Conservation (phyloP, 345 rosid species). For the Physaria fendleri region DNA sequence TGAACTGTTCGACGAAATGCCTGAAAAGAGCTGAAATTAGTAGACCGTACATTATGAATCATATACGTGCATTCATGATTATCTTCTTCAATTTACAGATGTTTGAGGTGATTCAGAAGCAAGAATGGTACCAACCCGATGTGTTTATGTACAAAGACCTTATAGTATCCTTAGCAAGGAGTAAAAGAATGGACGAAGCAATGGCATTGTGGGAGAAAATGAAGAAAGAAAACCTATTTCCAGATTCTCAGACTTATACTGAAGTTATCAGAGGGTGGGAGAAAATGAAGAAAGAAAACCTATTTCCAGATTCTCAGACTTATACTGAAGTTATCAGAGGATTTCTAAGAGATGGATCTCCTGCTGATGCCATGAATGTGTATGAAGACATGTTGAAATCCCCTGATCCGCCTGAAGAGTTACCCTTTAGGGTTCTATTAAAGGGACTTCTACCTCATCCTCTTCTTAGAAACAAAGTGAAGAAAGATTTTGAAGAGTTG, state of each 20-base stretch:
- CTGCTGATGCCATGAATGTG: constrained; percentile 88
- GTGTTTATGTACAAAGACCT: constrained; percentile 81
- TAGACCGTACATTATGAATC: not conserved
- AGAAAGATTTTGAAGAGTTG: constrained; percentile 86
- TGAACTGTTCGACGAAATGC: constrained; percentile 31
- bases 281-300: constrained; percentile 58
- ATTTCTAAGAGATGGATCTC: constrained; percentile 77
- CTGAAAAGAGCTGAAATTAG: not conserved
- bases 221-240: constrained; percentile 71
- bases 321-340: constrained; percentile 86
- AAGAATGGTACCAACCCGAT: constrained; percentile 82
- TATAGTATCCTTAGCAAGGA: constrained; percentile 54
- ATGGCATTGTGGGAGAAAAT: constrained; percentile 66
- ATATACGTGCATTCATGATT: not conserved
- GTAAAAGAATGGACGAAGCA: constrained; percentile 75
- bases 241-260: constrained; percentile 82
- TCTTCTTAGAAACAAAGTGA: constrained; percentile 79
- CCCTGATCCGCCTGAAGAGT: constrained; percentile 85
- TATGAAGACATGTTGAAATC: constrained; percentile 91
- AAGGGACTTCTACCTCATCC: constrained; percentile 91
- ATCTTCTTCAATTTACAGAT: constrained; percentile 40
- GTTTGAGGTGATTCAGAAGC: constrained; percentile 65
- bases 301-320: constrained; percentile 85
- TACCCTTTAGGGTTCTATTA: constrained; percentile 81
- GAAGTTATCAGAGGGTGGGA: constrained; percentile 92